Evolutionary conservation across 2,329 filamentous ascomycete species (phyloP), one percentile per base, ranked within the genome.

Genomic region (Claviceps monticola): DNA sequence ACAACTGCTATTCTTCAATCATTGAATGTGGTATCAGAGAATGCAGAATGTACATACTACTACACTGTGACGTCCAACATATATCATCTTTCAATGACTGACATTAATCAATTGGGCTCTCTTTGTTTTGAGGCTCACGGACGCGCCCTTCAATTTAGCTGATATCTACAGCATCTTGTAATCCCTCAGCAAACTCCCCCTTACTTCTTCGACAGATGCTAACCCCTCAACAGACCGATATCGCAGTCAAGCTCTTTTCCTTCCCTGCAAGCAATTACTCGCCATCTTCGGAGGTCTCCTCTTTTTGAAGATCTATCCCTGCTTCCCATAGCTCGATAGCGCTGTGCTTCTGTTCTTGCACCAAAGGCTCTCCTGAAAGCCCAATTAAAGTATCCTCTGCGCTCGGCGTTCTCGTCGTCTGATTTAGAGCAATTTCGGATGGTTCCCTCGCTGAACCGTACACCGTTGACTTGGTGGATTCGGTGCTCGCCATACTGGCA

Each of bases 301-400:
- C 6, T 16, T 43, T 14, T 21, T 36, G 29, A 2, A 26, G 23
- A 2, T 44, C 42, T 45, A 44, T 34, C 34, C 51, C 44, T 19
- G 39, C 49, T 45, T 52, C 52, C 48, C 48, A 54, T 44, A 49
- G 50, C 37, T 52, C 50, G 1, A 53, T 51, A 38, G 51, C 51
- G n/a, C 47, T 47, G 9, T 44, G 41, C 26, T 43, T 17, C 13
- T 36, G 29, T 34, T 50, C 47, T 11, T 37, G 37, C 16, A 16
- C 23, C 9, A 19, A 9, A 9, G 26, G 11, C 14, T 23, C 43
- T 19, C 41, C 36, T 19, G 19, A 19, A 16, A 36, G 37, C 21
- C 19, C 41, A n/a, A 26, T 23, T 4, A 47, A 46, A 8, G 26
- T 26, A 3, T 39, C 19, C 19, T 38, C 23, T 7, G 7, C 43